Percentiles rank a stretch among this genome's conserved stretches.
Conservation (phyloP, 352 stramenopile genomes). For the Phytophthora colocasiae region DNA sequence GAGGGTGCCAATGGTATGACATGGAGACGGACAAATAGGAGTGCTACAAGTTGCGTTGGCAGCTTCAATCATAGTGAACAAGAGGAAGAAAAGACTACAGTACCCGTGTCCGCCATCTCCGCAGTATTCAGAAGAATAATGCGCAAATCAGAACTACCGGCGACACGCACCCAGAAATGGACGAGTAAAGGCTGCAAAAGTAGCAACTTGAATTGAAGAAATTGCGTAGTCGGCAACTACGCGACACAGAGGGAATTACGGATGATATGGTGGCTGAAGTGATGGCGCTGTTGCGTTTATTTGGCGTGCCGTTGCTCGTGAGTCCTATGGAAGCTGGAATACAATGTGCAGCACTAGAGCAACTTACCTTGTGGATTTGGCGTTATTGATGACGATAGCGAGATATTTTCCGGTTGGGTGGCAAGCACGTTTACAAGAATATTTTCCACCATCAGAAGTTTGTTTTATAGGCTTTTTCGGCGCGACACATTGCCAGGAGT, state of each 20-base stretch:
- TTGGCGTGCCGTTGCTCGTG: constrained; percentile 99
- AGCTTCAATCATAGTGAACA: constrained; percentile 46
- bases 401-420: constrained; percentile 96
- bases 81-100: constrained; percentile 21
- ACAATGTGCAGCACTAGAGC: constrained; percentile 97
- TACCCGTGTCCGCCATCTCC: constrained; percentile 48
- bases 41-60: constrained; percentile 39
- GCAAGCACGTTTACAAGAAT: constrained; percentile 97
- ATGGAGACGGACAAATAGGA: constrained; percentile 29
- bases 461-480: constrained; percentile 98
- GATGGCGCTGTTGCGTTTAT: constrained; percentile 96
- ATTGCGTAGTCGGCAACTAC: constrained; percentile 75
- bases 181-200: constrained; percentile 55
- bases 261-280: constrained; percentile 99
- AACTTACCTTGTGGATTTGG: constrained; percentile 96
- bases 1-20: background rate
- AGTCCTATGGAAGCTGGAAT: constrained; percentile 99
- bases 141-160: constrained; percentile 19
- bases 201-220: constrained; percentile 83
- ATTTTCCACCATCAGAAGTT: constrained; percentile 99
- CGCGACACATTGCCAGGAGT: constrained; percentile 91
- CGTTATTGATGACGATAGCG: constrained; percentile 98
- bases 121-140: constrained; percentile 42
- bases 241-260: constrained; percentile 94
- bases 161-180: constrained; percentile 22